Evolutionary conservation across 257 asterid genomes (phyloP).

Genomic region (Solanum dulcamara): DNA sequence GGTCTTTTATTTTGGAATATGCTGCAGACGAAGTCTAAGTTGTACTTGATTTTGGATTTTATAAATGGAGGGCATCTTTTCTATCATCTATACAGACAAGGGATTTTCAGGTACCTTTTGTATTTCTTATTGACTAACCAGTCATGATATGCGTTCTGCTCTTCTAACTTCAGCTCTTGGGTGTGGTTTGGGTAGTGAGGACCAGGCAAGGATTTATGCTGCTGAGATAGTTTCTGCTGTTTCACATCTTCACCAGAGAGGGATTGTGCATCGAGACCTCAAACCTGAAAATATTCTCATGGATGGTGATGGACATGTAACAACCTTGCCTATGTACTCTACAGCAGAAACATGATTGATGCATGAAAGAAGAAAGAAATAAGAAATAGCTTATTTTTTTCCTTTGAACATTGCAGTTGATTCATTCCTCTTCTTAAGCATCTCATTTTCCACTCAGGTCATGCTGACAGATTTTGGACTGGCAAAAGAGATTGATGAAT

Average conservation of each 20-base stretch:
- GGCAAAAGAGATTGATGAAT: conserved; percentile 81
- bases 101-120: conserved; percentile 70
- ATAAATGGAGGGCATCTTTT: conserved; percentile 93
- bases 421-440: conserved; percentile 1
- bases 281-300: conserved; percentile 95
- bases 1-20: conserved; percentile 6
- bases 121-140: not conserved
- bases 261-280: conserved; percentile 92
- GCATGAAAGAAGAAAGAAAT: not conserved
- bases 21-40: conserved; percentile 71
- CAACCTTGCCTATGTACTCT: conserved; percentile 5
- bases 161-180: conserved; percentile 15
- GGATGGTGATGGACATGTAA: conserved; percentile 96
- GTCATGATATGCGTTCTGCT: conserved; percentile 1
- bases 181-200: conserved; percentile 62
- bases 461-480: conserved; percentile 92
- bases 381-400: not conserved
- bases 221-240: conserved; percentile 97
- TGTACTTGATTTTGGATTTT: conserved; percentile 75
- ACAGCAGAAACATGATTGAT: conserved; percentile 5
- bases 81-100: conserved; percentile 92
- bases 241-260: conserved; percentile 81
- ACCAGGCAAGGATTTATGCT: conserved; percentile 85
- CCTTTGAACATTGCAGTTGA: not conserved
- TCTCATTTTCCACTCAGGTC: conserved; percentile 32